Evolutionary conservation across 1,284 basidiomycete genomes (phyloP), one percentile per base, ranked within the genome.

Genomic region (Boletus smithii): DNA sequence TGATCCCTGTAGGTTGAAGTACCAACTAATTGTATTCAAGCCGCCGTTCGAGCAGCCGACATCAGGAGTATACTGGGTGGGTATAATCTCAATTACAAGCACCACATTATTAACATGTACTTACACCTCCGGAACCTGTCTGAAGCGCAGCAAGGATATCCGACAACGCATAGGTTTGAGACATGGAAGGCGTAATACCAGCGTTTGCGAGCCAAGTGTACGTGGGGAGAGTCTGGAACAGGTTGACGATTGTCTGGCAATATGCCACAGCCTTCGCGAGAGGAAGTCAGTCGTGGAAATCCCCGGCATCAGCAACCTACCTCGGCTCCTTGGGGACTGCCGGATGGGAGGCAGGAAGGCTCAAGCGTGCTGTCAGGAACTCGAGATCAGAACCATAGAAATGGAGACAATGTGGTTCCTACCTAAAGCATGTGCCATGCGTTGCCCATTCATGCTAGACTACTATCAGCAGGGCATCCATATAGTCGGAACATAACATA

Each of bases 371-470:
- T 86, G 29, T 42, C 9, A 34, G 20, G 18, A 26, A 34, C 23
- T 43, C 27, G 46, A 22, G n/a, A 47, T 59, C 26, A 53, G 35
- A 29, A 22, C 10, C 11, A 22, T 13, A 20, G 3, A 23, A 20
- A 35, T 30, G 18, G 24, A 26, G 32, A 33, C n/a, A 3, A 22
- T 14, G 20, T 23, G 13, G 48, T 10, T 39, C 18, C 16, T 53
- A 80, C 80, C 79, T 82, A 65, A 77, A 78, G 65, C 88, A 89
- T 2, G 87, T 89, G n/a, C 87, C 87, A 58, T 90, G 87, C 18
- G 69, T 78, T 23, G 69, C 54, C 85, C 83, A 88, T 64, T 86
- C 85, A 52, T 87, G 84, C 80, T 81, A 46, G 18, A 43, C 38
- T 26, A 16, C 13, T 9, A 29, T 49, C 64, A 51, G 35, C 14